Conservation (phyloP, 1,139 yeast species). For the Protomyces inouyei region DNA sequence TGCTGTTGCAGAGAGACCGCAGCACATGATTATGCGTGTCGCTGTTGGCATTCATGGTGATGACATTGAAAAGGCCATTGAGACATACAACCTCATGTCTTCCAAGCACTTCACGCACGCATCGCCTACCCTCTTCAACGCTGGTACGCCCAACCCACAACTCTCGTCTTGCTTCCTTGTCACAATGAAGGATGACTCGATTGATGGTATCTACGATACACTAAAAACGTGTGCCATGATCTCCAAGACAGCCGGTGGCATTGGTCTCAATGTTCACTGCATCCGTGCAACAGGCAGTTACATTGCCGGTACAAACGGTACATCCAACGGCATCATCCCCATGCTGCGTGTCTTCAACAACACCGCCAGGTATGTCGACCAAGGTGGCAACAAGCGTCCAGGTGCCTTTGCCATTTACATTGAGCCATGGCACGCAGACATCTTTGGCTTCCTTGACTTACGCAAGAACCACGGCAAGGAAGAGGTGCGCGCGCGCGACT, state of each 20-base stretch:
- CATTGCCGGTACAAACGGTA: conserved; percentile 85
- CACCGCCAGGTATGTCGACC: conserved; percentile 89
- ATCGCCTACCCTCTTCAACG: conserved; percentile 82
- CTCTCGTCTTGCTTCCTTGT: conserved; percentile 86
- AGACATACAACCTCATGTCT: conserved; percentile 81
- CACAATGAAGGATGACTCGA: conserved; percentile 85
- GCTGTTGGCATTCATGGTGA: conserved; percentile 81
- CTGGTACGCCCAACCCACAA: conserved; percentile 83
- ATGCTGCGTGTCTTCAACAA: conserved; percentile 87
- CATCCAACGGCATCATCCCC: conserved; percentile 82
- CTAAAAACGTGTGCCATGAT: conserved; percentile 80
- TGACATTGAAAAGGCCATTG: conserved; percentile 64
- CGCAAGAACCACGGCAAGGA: conserved; percentile 90
- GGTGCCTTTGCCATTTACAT: conserved; percentile 86
- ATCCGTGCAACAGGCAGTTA: conserved; percentile 81
- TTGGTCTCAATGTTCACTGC: conserved; percentile 78
- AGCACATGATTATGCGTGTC: conserved; percentile 83
- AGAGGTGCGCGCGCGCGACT: conserved; percentile 82
- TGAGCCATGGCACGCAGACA: conserved; percentile 90
- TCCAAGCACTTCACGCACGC: conserved; percentile 81
- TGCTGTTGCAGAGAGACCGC: conserved; percentile 82
- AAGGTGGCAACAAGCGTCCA: conserved; percentile 91
- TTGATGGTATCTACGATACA: conserved; percentile 84
- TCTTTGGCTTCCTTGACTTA: conserved; percentile 74
- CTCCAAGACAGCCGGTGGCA: conserved; percentile 87